A percentile compares a stretch with the other conserved stretches of the same genome.
phyloP scores from a whole-genome alignment of 202 grass and related monocot species.

The Dendrocalamus latiflorus region DNA sequence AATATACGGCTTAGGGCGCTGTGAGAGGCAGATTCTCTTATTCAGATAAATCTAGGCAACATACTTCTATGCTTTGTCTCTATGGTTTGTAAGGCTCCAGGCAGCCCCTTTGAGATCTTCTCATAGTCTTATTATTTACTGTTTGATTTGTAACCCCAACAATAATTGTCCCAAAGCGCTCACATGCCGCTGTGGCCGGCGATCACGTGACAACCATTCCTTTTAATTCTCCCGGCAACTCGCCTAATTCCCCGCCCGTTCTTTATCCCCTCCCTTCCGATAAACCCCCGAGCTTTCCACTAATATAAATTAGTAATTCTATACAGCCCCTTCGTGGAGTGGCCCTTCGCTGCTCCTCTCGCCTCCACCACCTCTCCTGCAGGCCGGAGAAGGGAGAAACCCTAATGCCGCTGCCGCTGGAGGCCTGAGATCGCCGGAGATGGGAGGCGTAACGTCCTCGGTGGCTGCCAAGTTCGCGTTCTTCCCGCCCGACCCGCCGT shows the following conservation, averaged over 20 bases:
- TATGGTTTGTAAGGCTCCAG: too few species aligned
- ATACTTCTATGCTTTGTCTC: too few species aligned
- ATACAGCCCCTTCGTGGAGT: not conserved
- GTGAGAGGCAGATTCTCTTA: too few species aligned
- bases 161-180: too few species aligned
- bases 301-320: too few species aligned
- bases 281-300: constrained; percentile 24
- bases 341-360: not conserved
- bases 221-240: constrained; percentile 30
- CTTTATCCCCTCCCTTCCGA: constrained; percentile 18
- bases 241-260: too few species aligned
- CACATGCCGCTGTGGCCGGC: too few species aligned
- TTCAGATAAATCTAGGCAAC: too few species aligned
- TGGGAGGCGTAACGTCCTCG: constrained; percentile 80
- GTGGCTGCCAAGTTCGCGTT: constrained; percentile 78
- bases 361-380: not conserved
- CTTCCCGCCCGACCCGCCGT: constrained; percentile 68
- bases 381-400: constrained; percentile 21
- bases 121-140: too few species aligned
- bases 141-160: too few species aligned
- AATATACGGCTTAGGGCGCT: too few species aligned
- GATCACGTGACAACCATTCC: constrained; percentile 31
- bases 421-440: constrained; percentile 24
- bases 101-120: too few species aligned
- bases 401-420: constrained; percentile 9